Conservation (phyloP, 2,329 filamentous ascomycete genomes). For the Beauveria rudraprayagi region DNA sequence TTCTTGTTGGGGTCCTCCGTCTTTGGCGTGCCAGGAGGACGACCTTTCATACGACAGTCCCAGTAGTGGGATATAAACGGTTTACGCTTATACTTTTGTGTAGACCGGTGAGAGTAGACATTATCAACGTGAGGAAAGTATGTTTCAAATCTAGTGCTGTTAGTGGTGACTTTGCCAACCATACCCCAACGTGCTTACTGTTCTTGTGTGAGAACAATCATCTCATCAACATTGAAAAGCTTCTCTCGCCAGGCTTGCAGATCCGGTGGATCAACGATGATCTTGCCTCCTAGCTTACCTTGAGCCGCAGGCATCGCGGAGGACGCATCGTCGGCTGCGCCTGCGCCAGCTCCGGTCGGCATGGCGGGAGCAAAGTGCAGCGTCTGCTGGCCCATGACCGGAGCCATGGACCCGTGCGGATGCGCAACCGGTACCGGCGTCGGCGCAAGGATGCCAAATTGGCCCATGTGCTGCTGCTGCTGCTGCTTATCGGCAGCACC, state of each 20-base stretch:
- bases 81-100: constrained; percentile 72
- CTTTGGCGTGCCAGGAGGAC: constrained; percentile 71
- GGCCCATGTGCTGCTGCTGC: constrained; percentile 20
- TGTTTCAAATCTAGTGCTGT: constrained; percentile 54
- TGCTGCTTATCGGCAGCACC: neutral
- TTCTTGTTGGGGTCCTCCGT: constrained; percentile 74
- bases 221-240: constrained; percentile 68
- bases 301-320: constrained; percentile 27
- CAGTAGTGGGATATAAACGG: constrained; percentile 79
- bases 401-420: neutral
- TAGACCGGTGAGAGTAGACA: constrained; percentile 76
- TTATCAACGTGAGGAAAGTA: constrained; percentile 83
- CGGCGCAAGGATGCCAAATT: constrained; percentile 39
- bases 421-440: constrained; percentile 16
- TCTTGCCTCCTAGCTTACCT: constrained; percentile 40
- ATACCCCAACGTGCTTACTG: constrained; percentile 42
- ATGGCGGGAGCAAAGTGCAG: neutral
- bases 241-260: constrained; percentile 62
- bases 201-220: constrained; percentile 64
- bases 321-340: neutral
- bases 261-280: constrained; percentile 59
- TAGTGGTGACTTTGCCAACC: constrained; percentile 5
- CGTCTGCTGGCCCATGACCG: constrained; percentile 4
- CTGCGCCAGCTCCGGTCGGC: constrained; percentile 10
- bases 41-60: constrained; percentile 75